A percentile compares a stretch with the other conserved stretches of the same genome.
phyloP scores from a whole-genome alignment of 441 rosid species.

The Gossypium davidsonii region DNA sequence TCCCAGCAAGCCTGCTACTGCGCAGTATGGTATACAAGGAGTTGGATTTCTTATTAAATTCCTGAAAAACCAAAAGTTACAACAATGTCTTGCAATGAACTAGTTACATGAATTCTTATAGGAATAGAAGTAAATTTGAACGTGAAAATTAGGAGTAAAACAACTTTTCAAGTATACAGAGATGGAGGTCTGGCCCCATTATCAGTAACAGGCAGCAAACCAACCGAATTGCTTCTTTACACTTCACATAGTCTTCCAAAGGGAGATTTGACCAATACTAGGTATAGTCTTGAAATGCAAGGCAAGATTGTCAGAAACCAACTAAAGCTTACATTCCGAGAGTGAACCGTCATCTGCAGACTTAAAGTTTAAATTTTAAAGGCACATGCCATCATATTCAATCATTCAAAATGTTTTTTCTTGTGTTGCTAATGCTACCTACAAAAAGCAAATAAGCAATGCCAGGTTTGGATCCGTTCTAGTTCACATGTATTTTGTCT shows the following conservation, averaged over 20 bases:
- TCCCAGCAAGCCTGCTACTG: conserved; percentile 88
- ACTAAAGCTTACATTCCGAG: background rate
- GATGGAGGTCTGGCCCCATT: background rate
- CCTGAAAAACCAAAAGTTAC: conserved; percentile 33
- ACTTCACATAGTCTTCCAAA: background rate
- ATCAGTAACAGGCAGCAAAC: background rate
- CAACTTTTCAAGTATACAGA: background rate
- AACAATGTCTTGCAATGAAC: background rate
- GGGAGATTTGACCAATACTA: background rate
- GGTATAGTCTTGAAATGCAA: background rate
- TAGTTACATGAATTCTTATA: background rate
- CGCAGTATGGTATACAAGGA: conserved; percentile 80
- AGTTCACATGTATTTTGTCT: conserved; percentile 67
- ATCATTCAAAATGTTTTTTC: conserved; percentile 4
- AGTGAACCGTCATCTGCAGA: background rate
- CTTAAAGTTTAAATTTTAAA: background rate
- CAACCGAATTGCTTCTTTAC: background rate
- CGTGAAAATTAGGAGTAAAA: background rate
- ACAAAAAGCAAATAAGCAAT: background rate
- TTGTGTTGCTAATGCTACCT: background rate
- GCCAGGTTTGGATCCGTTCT: conserved; percentile 36
- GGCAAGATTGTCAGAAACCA: background rate
- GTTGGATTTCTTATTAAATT: conserved; percentile 94
- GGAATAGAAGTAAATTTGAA: background rate
- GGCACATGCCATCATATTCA: background rate